Percentiles rank a stretch among this genome's conserved stretches.
These are phyloP conservation scores for Pseudozyma hubeiensis DNA, from an alignment of 1,284 basidiomycete genomes.

Conservation along the genomic window DNA sequence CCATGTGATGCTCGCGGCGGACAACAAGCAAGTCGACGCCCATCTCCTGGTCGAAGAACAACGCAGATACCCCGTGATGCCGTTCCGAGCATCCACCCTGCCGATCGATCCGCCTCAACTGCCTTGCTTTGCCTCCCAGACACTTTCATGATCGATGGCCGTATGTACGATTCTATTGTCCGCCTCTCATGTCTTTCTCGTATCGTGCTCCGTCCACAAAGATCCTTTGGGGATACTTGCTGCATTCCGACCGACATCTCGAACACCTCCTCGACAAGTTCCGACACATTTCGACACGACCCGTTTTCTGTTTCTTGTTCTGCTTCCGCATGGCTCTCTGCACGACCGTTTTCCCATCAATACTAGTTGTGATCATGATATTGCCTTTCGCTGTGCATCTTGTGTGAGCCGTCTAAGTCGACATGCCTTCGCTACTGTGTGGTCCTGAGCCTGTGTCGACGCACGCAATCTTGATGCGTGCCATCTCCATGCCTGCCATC, in stretches of 20 bases:
- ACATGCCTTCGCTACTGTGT: too few relatives aligned
- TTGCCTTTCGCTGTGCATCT: neutral
- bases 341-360: slow-evolving; percentile 11
- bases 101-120: neutral
- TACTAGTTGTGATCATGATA: slow-evolving; percentile 6
- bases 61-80: slow-evolving; percentile 13
- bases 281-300: neutral
- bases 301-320: neutral
- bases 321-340: slow-evolving; percentile 3
- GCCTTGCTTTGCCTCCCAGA: neutral
- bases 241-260: slow-evolving; percentile 1
- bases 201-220: neutral
- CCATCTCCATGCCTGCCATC: too few relatives aligned
- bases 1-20: neutral
- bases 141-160: slow-evolving; percentile 32
- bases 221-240: neutral
- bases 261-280: neutral
- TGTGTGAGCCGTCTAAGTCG: too few relatives aligned
- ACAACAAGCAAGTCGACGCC: neutral
- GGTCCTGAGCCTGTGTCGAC: too few relatives aligned
- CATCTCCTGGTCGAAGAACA: neutral
- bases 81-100: neutral
- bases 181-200: slow-evolving; percentile 34
- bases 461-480: too few relatives aligned
- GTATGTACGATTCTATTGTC: slow-evolving; percentile 1